Evolutionary conservation across 345 rosid species (phyloP).

Genomic region (Eucalyptus curtisii): DNA sequence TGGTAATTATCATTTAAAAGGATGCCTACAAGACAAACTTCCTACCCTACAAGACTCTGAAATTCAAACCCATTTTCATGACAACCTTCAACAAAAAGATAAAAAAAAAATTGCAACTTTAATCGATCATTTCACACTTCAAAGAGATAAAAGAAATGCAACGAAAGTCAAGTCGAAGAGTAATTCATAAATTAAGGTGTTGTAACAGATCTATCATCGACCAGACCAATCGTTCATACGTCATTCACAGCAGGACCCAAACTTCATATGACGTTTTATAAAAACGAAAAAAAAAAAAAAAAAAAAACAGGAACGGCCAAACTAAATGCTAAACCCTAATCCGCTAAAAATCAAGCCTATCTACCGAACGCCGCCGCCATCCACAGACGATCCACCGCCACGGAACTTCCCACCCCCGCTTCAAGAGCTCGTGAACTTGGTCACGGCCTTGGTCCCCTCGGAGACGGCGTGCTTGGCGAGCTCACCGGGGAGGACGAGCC

Average conservation of each 20-base stretch:
- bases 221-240: not conserved
- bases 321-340: not conserved
- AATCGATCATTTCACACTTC: not conserved
- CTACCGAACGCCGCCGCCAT: not conserved
- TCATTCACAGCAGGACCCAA: not conserved
- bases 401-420: not conserved
- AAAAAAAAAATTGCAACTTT: not conserved
- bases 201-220: not conserved
- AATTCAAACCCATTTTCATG: not conserved
- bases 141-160: not conserved
- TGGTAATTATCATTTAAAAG: not conserved
- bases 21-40: not conserved
- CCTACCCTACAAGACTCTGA: not conserved
- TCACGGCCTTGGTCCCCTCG: conserved; percentile 71
- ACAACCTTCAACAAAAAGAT: not conserved
- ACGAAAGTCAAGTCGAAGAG: not conserved
- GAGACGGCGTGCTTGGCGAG: conserved; percentile 74
- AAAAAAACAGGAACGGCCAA: not conserved
- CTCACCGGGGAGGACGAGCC: conserved; percentile 59
- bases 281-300: not conserved
- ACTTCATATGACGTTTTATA: not conserved
- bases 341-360: not conserved
- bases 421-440: conserved; percentile 59
- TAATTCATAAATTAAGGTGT: not conserved
- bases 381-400: not conserved